phyloP scores from a whole-genome alignment of 2,329 filamentous ascomycete genomes.

The Pleurostoma richardsiae region DNA sequence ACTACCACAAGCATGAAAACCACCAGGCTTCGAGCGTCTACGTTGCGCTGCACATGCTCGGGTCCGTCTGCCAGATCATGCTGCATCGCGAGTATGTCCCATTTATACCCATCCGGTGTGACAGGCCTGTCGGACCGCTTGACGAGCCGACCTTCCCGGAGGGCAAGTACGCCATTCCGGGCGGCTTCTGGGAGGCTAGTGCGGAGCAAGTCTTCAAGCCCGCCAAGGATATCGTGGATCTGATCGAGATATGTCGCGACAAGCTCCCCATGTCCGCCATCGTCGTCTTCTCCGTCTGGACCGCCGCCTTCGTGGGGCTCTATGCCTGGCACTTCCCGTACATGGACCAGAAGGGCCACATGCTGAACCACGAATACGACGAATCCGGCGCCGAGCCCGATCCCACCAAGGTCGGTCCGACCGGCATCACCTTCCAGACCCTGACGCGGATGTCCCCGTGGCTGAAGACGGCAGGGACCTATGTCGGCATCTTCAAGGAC shows the following conservation, averaged over 20 bases:
- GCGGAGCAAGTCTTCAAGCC: conserved; percentile 59
- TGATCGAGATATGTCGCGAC: conserved; percentile 57
- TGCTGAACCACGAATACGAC: conserved; percentile 35
- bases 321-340: conserved; percentile 64
- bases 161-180: conserved; percentile 32
- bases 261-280: conserved; percentile 64
- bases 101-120: conserved; percentile 55
- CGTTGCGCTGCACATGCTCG: conserved; percentile 61
- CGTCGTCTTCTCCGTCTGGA: conserved; percentile 62
- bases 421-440: conserved; percentile 42
- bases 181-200: conserved; percentile 57
- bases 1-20: conserved; percentile 62
- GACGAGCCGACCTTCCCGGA: conserved; percentile 51
- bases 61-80: conserved; percentile 61
- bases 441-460: conserved; percentile 45
- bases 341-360: conserved; percentile 57
- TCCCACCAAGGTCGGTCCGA: conserved; percentile 32
- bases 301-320: conserved; percentile 59
- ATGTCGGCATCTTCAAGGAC: conserved; percentile 45
- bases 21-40: conserved; percentile 59
- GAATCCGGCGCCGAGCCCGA: conserved; percentile 16
- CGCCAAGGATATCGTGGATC: conserved; percentile 57
- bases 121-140: conserved; percentile 46
- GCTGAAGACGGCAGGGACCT: conserved; percentile 52
- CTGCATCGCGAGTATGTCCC: conserved; percentile 65